Evolutionary conservation across 331 rosid genomes (phyloP), one percentile per base, ranked within the genome.

Genomic region (Quercus tomentella): DNA sequence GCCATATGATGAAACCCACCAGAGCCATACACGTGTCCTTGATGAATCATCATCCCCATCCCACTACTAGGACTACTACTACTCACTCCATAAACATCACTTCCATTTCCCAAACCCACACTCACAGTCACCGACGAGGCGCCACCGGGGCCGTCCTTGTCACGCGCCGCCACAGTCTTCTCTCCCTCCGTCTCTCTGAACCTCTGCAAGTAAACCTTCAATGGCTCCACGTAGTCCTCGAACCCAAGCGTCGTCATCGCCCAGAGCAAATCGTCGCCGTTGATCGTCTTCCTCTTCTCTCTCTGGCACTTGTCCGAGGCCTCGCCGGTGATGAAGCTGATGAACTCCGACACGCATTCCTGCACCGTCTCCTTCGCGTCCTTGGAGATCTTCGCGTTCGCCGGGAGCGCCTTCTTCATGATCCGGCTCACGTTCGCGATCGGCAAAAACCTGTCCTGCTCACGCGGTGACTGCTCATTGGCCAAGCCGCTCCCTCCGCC

Each of bases 291-390:
- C 9, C 98, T 81, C 86, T 93, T 93, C 93, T 93, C 98, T 28
- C 94, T 80, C 83, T 93, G 98, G 79, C 98, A 93, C 92, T 93
- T 93, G 82, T 93, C 98, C 6, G 98, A 93, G 30, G 98, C 98
- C 62, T 93, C 98, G 17, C 98, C 98, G 49, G 98, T 93, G 67
- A 93, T 82, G 89, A 93, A 93, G 85, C 98, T 93, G 51, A 93
- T 93, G 87, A 93, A 93, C 90, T 93, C 98, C 6, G 98, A 93
- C 1, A 93, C 98, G 85, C 98, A 93, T 84, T 93, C 98, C 68
- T 93, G 98, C 18, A 93, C 98, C 0, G 94, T 93, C 83, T 93
- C 98, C 76, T 93, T 93, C 1, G 98, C 98, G 80, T 93, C 98
- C 71, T 93, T 93, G 3, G 98, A 93, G 85, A 93, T 93, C 92